phyloP scores from a whole-genome alignment of 116 monocot species.

The Dioscorea cayenensis region DNA sequence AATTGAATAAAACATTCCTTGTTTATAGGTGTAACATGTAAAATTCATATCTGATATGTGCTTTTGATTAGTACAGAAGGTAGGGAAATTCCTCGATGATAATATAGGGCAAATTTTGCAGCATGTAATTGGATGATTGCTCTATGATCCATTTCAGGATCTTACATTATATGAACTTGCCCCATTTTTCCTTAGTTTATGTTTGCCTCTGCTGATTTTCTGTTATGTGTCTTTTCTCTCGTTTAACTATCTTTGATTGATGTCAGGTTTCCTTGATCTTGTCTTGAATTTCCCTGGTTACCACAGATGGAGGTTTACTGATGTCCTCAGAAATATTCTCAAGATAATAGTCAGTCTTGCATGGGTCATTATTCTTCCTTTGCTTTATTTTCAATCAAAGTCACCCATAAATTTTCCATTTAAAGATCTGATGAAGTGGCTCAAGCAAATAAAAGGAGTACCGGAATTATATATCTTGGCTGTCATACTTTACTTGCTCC shows the following conservation, averaged over 20 bases:
- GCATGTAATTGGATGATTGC: neutral
- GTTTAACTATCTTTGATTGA: neutral
- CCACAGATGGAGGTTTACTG: conserved; percentile 81
- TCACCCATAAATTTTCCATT: conserved; percentile 29
- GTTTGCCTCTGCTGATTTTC: neutral
- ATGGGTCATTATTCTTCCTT: conserved; percentile 73
- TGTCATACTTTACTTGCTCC: conserved; percentile 78
- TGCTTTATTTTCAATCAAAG: conserved; percentile 55
- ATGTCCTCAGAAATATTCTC: conserved; percentile 76
- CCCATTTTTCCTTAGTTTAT: neutral
- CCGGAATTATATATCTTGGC: conserved; percentile 83
- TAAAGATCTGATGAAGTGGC: conserved; percentile 46
- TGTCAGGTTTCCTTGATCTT: conserved; percentile 80
- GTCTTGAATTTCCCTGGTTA: conserved; percentile 93
- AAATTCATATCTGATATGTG: too few species aligned
- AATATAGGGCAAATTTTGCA: neutral
- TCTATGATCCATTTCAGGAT: neutral
- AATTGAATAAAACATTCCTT: too few species aligned
- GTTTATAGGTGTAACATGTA: too few species aligned
- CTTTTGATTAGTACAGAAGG: too few species aligned
- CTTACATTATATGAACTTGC: neutral
- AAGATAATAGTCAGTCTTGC: conserved; percentile 67
- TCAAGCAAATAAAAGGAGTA: conserved; percentile 64
- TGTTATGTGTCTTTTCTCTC: neutral
- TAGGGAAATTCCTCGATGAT: neutral